These are phyloP conservation scores for Trametes maxima DNA, from an alignment of 768 basidiomycete species.

Conservation along the genomic window DNA sequence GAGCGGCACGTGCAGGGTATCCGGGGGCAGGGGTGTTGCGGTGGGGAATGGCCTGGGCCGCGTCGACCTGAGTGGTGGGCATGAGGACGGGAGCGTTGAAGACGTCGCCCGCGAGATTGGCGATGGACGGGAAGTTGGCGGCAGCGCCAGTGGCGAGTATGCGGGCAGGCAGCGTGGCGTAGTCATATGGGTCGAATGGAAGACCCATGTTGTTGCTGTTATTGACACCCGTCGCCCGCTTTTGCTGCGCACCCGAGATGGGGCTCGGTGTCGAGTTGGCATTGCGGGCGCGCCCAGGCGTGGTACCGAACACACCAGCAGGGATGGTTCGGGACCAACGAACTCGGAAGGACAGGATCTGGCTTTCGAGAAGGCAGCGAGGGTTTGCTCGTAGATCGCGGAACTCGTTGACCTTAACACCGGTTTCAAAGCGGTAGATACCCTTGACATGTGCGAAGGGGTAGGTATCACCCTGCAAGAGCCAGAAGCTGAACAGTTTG, in stretches of 20 bases:
- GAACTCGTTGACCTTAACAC: constrained; percentile 86
- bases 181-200: constrained; percentile 80
- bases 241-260: constrained; percentile 21
- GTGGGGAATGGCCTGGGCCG: constrained; percentile 70
- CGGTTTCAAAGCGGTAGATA: constrained; percentile 86
- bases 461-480: constrained; percentile 75
- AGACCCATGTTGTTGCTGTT: constrained; percentile 57
- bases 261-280: constrained; percentile 31
- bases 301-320: constrained; percentile 63
- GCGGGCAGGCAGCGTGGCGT: constrained; percentile 61
- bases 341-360: constrained; percentile 78
- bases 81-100: constrained; percentile 83
- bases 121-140: constrained; percentile 81
- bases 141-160: constrained; percentile 78
- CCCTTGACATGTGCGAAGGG: constrained; percentile 82
- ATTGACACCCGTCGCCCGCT: constrained; percentile 19
- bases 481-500: constrained; percentile 90
- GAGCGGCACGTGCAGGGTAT: constrained; percentile 67
- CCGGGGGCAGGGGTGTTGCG: constrained; percentile 73
- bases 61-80: constrained; percentile 74
- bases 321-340: constrained; percentile 77
- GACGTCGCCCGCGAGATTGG: constrained; percentile 78
- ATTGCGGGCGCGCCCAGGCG: constrained; percentile 35
- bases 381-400: constrained; percentile 88
- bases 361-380: constrained; percentile 81